Evolutionary conservation across 2,329 filamentous ascomycete genomes (phyloP).

Genomic region (Neopestalotiopsis clavispora): DNA sequence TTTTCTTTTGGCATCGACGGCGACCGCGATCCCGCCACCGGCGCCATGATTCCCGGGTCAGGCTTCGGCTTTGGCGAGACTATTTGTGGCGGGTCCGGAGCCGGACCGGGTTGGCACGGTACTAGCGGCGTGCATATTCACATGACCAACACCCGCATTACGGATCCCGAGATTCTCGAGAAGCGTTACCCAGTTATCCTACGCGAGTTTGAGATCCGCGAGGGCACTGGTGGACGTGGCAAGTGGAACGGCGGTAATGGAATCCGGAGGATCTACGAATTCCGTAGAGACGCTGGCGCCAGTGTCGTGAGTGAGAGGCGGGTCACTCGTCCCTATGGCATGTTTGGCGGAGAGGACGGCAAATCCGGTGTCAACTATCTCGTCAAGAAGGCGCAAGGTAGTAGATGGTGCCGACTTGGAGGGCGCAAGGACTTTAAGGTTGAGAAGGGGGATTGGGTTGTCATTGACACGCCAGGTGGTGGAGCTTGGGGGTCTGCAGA

Average conservation of each 20-base stretch:
- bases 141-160: constrained; percentile 79
- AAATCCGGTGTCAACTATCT: constrained; percentile 71
- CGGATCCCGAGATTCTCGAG: constrained; percentile 73
- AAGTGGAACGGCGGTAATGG: constrained; percentile 69
- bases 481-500: constrained; percentile 48
- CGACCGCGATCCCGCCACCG: constrained; percentile 24
- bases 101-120: constrained; percentile 69
- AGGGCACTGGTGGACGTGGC: constrained; percentile 62
- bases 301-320: constrained; percentile 74
- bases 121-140: constrained; percentile 73
- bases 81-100: constrained; percentile 73
- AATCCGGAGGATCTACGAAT: constrained; percentile 73
- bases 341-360: constrained; percentile 72
- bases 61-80: constrained; percentile 83
- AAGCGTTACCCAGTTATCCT: constrained; percentile 71
- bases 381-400: constrained; percentile 44
- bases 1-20: constrained; percentile 75
- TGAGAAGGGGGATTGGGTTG: constrained; percentile 65
- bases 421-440: constrained; percentile 63
- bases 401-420: constrained; percentile 55
- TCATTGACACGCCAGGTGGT: constrained; percentile 65
- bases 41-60: constrained; percentile 3
- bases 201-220: constrained; percentile 64
- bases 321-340: constrained; percentile 73
- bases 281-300: constrained; percentile 70